Percentiles rank a stretch among this genome's conserved stretches.
These are phyloP conservation scores for Salix caprea DNA, from an alignment of 345 rosid species.

Conservation along the genomic window DNA sequence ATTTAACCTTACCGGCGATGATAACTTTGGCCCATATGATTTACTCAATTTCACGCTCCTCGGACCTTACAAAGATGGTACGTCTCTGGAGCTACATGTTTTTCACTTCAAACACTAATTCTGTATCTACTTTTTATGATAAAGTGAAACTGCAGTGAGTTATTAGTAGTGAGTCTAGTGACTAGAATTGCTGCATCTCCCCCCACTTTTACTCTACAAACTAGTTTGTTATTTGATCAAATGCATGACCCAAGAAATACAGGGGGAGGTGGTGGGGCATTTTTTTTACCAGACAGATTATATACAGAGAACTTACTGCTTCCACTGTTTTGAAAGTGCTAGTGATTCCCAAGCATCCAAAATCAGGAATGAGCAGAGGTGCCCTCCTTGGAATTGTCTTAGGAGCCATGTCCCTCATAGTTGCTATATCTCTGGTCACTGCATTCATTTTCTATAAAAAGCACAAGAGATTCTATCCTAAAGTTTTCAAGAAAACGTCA, in stretches of 20 bases:
- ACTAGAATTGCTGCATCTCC: too few species aligned
- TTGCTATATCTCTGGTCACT: conserved; percentile 3
- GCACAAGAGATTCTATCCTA: not conserved
- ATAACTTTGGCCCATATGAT: conserved; percentile 53
- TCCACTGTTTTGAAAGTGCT: too few species aligned
- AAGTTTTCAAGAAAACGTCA: not conserved
- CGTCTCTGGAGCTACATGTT: conserved; percentile 2
- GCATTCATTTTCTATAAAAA: conserved; percentile 3
- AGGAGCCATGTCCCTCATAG: conserved; percentile 9
- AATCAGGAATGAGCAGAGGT: conserved; percentile 16
- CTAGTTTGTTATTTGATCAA: too few species aligned
- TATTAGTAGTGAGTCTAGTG: too few species aligned
- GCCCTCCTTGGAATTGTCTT: conserved; percentile 16
- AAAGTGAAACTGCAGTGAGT: too few species aligned
- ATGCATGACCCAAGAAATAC: too few species aligned
- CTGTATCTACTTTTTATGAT: too few species aligned
- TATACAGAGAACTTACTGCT: too few species aligned
- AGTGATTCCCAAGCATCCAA: not conserved
- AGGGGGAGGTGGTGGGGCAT: too few species aligned
- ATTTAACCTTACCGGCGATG: conserved; percentile 19
- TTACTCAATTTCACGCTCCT: conserved; percentile 31
- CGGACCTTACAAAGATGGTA: conserved; percentile 42
- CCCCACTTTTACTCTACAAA: too few species aligned
- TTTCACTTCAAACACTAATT: not conserved
- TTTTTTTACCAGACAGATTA: too few species aligned